Percentiles rank a stretch among this genome's conserved stretches.
Conservation (phyloP, 2,329 filamentous ascomycete genomes). For the Davidsoniella neocaledoniae region DNA sequence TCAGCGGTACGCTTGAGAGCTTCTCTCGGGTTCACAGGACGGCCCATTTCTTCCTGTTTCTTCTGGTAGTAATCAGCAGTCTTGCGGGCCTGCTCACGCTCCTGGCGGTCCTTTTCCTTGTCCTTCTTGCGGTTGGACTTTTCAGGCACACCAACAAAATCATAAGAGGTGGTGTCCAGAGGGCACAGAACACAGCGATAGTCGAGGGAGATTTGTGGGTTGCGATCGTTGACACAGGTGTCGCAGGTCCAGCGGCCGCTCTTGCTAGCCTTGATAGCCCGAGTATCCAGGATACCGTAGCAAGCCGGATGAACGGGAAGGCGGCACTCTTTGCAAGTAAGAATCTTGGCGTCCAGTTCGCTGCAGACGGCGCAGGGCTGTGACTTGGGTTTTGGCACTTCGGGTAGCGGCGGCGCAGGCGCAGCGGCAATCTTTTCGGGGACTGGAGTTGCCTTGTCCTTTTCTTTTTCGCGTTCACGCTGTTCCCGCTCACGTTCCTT, state of each 20-base stretch:
- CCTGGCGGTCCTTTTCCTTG: constrained; percentile 68
- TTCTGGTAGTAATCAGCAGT: constrained; percentile 69
- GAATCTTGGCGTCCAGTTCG: constrained; percentile 55
- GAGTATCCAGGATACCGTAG: constrained; percentile 66
- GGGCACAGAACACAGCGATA: constrained; percentile 92
- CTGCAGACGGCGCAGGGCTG: constrained; percentile 78
- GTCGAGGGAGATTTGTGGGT: constrained; percentile 77
- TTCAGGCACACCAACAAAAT: constrained; percentile 61
- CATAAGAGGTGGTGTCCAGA: constrained; percentile 61
- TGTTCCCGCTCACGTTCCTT: constrained; percentile 1
- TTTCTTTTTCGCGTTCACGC: constrained; percentile 1
- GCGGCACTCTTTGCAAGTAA: constrained; percentile 75
- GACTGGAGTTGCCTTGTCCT: constrained; percentile 2
- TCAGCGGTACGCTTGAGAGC: constrained; percentile 84
- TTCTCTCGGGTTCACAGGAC: constrained; percentile 71
- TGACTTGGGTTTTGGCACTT: constrained; percentile 53
- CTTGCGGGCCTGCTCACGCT: constrained; percentile 67
- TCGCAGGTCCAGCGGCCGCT: constrained; percentile 84
- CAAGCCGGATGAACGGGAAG: constrained; percentile 83
- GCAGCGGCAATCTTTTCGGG: constrained; percentile 31
- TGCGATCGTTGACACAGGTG: constrained; percentile 88
- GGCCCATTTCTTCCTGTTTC: constrained; percentile 67
- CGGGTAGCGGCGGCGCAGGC: neutral
- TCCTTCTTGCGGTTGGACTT: constrained; percentile 57
- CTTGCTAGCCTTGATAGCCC: constrained; percentile 23